Evolutionary conservation across 2,329 filamentous ascomycete species (phyloP).

Genomic region (Corynespora cassiicola): DNA sequence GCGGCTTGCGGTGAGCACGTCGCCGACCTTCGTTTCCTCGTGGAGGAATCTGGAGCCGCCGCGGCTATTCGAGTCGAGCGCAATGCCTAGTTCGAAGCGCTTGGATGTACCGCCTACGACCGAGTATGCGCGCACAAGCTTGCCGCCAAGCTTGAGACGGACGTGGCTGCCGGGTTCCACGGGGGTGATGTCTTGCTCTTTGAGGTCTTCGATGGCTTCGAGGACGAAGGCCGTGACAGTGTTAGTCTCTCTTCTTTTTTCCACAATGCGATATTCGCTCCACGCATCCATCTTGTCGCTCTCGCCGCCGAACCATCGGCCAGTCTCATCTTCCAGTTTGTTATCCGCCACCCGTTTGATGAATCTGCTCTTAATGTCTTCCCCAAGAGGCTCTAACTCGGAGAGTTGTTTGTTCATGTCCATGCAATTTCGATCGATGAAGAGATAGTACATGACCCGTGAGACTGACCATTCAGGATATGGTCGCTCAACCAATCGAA

Average conservation of each 20-base stretch:
- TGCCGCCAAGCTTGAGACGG: constrained; percentile 63
- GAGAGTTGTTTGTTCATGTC: constrained; percentile 52
- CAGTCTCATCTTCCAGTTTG: constrained; percentile 34
- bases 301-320: constrained; percentile 33
- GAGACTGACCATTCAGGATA: constrained; percentile 69
- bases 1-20: constrained; percentile 58
- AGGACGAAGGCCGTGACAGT: constrained; percentile 61
- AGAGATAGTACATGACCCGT: constrained; percentile 67
- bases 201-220: constrained; percentile 50
- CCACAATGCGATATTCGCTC: constrained; percentile 51
- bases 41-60: constrained; percentile 70
- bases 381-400: constrained; percentile 54
- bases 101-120: constrained; percentile 60
- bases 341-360: constrained; percentile 59
- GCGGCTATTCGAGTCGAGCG: constrained; percentile 61
- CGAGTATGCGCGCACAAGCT: constrained; percentile 66
- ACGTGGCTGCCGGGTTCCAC: constrained; percentile 61
- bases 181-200: constrained; percentile 35
- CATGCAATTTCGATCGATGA: constrained; percentile 59
- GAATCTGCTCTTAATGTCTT: constrained; percentile 61
- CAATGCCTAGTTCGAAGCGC: constrained; percentile 65
- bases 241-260: constrained; percentile 59
- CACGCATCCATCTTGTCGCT: constrained; percentile 39
- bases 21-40: constrained; percentile 53
- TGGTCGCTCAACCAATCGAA: constrained; percentile 61